Evolutionary conservation across 306 rosid species (phyloP).

Genomic region (Phaseolus lunatus): DNA sequence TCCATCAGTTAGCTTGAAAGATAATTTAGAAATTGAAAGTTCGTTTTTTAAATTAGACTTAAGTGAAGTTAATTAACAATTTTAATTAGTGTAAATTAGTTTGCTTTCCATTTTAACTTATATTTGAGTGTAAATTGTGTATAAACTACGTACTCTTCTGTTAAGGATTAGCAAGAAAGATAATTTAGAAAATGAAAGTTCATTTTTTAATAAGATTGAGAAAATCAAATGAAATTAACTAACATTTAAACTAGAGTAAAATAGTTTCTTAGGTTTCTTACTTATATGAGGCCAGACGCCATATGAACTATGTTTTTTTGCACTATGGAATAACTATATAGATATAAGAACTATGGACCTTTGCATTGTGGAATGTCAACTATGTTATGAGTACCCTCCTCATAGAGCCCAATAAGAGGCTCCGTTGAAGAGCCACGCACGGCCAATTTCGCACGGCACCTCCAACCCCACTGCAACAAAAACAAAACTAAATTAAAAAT

Average conservation of each 20-base stretch:
- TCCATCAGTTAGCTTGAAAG: background rate
- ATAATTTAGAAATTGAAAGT: background rate
- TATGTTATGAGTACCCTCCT: conserved; percentile 92
- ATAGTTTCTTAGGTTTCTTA: too few relatives aligned
- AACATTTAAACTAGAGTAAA: too few relatives aligned
- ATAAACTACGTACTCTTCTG: too few relatives aligned
- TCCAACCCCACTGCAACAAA: conserved; percentile 78
- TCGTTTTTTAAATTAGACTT: background rate
- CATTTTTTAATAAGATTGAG: too few relatives aligned
- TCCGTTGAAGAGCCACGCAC: conserved; percentile 75
- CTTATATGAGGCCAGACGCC: too few relatives aligned
- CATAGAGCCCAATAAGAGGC: conserved; percentile 85
- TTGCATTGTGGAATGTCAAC: conserved; percentile 87
- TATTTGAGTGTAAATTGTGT: too few relatives aligned
- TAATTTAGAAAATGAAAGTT: too few relatives aligned
- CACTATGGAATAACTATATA: background rate
- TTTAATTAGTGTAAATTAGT: too few relatives aligned
- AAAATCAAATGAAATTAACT: too few relatives aligned
- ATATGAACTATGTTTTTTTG: background rate
- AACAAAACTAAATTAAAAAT: background rate
- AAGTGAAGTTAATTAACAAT: too few relatives aligned
- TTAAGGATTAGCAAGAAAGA: too few relatives aligned
- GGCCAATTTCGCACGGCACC: conserved; percentile 94
- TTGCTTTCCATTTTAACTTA: too few relatives aligned
- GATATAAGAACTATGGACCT: conserved; percentile 52